A percentile compares a stretch with the other conserved stretches of the same genome.
Conservation (phyloP, 495 filamentous ascomycete species). For the Penicillium odoratum region DNA sequence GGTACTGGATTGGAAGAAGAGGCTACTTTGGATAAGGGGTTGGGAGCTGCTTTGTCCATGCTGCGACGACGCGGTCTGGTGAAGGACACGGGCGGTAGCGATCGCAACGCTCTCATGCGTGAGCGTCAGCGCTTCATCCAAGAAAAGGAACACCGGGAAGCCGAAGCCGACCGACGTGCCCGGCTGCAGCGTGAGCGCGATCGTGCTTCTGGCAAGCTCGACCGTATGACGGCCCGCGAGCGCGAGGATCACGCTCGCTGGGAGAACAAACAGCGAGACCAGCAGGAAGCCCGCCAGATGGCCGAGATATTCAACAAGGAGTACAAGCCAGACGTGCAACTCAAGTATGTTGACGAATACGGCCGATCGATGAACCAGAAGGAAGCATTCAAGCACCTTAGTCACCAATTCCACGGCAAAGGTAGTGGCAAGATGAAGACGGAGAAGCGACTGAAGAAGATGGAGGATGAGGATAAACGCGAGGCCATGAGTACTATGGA, state of each 20-base stretch:
- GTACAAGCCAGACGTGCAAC: slow-evolving; percentile 86
- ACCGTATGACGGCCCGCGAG: slow-evolving; percentile 84
- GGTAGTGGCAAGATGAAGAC: slow-evolving; percentile 97
- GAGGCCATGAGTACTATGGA: slow-evolving; percentile 80
- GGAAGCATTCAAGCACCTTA: slow-evolving; percentile 94
- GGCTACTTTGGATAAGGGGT: slow-evolving; percentile 68
- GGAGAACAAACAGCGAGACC: slow-evolving; percentile 85
- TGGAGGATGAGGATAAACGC: slow-evolving; percentile 88
- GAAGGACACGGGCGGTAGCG: slow-evolving; percentile 58
- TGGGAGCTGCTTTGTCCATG: slow-evolving; percentile 79
- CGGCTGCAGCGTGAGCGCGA: slow-evolving; percentile 85
- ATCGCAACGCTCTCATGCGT: slow-evolving; percentile 67
- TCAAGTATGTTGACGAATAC: slow-evolving; percentile 86
- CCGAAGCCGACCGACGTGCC: slow-evolving; percentile 73
- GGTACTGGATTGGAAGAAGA: slow-evolving; percentile 84
- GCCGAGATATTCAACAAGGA: slow-evolving; percentile 80
- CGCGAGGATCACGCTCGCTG: slow-evolving; percentile 84
- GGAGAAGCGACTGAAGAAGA: slow-evolving; percentile 94
- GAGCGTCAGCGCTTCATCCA: slow-evolving; percentile 77
- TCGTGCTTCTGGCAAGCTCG: slow-evolving; percentile 74
- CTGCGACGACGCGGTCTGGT: slow-evolving; percentile 82
- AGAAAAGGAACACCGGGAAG: slow-evolving; percentile 72
- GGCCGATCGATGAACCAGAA: slow-evolving; percentile 85
- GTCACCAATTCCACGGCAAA: slow-evolving; percentile 97
- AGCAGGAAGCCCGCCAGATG: slow-evolving; percentile 73